Evolutionary conservation across 768 basidiomycete species (phyloP), one percentile per base, ranked within the genome.

Genomic region (Boletus pseudo-olivaceus): DNA sequence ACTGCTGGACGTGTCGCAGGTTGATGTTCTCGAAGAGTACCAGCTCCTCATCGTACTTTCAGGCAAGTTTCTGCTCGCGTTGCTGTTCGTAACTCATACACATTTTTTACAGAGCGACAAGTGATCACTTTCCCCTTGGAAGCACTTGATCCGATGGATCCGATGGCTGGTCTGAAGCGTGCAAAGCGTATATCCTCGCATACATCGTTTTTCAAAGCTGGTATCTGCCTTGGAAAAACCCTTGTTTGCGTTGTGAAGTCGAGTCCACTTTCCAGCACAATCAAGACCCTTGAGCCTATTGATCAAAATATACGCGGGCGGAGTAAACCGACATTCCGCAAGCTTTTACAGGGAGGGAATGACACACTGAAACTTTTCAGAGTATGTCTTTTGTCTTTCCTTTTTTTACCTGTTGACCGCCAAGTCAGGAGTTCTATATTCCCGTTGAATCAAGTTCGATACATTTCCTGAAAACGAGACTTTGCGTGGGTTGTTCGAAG

Each of bases 221-320:
- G 97, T 0, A 82, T 87, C 41, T 99, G 96, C 67, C 78, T 98
- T 26, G 92, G 90, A 35, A 83, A 87, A 54, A 90, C 91, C 17
- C 81, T 99, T 11, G 93, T 99, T 45, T 98, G 97, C 66, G 89
- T 98, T 43, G 96, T 98, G 66, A 99, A 98, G 74, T 90, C 93
- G 1, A 92, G 88, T 58, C 92, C 93, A 49, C 75, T 97, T 48
- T 96, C 93, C 17, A 98, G 93, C 61, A 98, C 96, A 20, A 97
- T 98, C 78, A 98, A 98, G 78, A 87, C 91, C 2, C 79, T 98
- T 53, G 97, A 98, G 63, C 97, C 97, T 0, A 92, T 98, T 58
- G 95, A 98, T 67, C 89, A 93, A 73, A 88, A 81, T 56, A 69
- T 87, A 45, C 82, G 90, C 12, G 88, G 88, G 4, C 77, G 87